phyloP scores from a whole-genome alignment of 441 rosid species.

The Sinapis alba region DNA sequence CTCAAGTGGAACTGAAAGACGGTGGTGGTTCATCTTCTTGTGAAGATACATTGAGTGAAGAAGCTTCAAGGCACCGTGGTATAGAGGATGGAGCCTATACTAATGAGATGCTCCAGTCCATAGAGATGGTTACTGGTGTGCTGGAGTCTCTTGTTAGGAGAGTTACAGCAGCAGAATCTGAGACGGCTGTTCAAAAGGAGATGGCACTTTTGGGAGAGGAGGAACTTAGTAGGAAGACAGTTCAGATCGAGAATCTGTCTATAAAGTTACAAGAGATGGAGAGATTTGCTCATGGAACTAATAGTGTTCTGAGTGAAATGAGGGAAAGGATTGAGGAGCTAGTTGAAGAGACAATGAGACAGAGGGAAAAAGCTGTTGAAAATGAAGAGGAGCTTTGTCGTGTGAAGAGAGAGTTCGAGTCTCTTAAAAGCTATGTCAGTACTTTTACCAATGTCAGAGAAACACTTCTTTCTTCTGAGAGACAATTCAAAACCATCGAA shows the following conservation, averaged over 20 bases:
- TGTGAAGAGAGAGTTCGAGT: constrained; percentile 89
- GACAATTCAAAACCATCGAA: constrained; percentile 91
- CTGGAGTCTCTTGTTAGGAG: constrained; percentile 84
- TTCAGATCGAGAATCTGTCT: constrained; percentile 79
- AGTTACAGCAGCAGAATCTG: constrained; percentile 80
- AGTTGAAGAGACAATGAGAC: constrained; percentile 91
- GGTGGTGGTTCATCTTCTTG: constrained; percentile 53
- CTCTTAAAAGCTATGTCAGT: constrained; percentile 82
- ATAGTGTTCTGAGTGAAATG: constrained; percentile 71
- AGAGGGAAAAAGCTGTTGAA: constrained; percentile 79
- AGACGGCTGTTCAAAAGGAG: constrained; percentile 77
- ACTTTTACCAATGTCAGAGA: constrained; percentile 92
- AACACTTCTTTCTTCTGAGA: constrained; percentile 90
- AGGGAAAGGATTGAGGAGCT: constrained; percentile 84
- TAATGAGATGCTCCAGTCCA: constrained; percentile 72
- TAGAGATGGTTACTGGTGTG: constrained; percentile 70
- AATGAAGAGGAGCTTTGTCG: constrained; percentile 91
- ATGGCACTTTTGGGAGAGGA: constrained; percentile 73
- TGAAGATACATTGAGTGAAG: constrained; percentile 46
- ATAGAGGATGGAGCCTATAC: constrained; percentile 64
- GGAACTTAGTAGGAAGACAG: constrained; percentile 68
- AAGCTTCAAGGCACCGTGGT: constrained; percentile 41
- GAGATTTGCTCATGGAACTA: constrained; percentile 73
- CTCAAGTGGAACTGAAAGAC: constrained; percentile 50
- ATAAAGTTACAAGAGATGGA: constrained; percentile 84